These are phyloP conservation scores for Sarocladium kiliense DNA, from an alignment of 2,329 filamentous ascomycete genomes.

Conservation along the genomic window DNA sequence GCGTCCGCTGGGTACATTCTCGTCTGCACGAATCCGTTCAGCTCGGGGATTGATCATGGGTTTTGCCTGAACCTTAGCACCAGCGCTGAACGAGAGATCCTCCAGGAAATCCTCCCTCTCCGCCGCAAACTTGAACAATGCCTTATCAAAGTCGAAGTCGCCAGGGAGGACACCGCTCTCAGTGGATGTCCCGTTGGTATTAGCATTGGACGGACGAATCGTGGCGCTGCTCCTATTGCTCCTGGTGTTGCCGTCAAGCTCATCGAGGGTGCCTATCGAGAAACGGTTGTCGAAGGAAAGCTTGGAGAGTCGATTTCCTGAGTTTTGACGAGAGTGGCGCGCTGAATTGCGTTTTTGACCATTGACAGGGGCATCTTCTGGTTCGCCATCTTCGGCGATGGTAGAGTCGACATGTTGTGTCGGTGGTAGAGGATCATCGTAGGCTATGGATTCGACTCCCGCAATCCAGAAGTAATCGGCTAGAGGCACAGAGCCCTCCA, in stretches of 20 bases:
- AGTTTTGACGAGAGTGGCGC: constrained; percentile 58
- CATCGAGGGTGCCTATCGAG: constrained; percentile 52
- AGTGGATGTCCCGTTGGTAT: constrained; percentile 16
- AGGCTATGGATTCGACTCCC: constrained; percentile 62
- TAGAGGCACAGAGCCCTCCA: constrained; percentile 58
- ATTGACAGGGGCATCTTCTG: constrained; percentile 35
- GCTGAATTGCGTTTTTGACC: constrained; percentile 20
- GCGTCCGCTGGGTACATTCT: constrained; percentile 47
- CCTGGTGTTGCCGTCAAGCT: constrained; percentile 49
- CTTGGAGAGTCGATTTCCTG: constrained; percentile 53
- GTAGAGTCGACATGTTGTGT: constrained; percentile 42
- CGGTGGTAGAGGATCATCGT: constrained; percentile 46
- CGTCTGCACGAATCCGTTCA: constrained; percentile 75
- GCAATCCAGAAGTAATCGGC: constrained; percentile 76
- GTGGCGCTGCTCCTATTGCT: constrained; percentile 65
- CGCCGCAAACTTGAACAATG: constrained; percentile 89
- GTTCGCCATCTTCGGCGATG: constrained; percentile 59
- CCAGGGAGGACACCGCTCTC: constrained; percentile 16
- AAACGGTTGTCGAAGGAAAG: constrained; percentile 43
- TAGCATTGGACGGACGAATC: constrained; percentile 44
- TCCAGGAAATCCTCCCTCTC: constrained; percentile 91
- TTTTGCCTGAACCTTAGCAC: constrained; percentile 66
- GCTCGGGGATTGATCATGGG: constrained; percentile 74
- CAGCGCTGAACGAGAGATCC: constrained; percentile 83
- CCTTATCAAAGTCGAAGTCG: constrained; percentile 91